Evolutionary conservation across 176 grass and related monocot species (phyloP), one percentile per base, ranked within the genome.

Genomic region (Carex littledalei): DNA sequence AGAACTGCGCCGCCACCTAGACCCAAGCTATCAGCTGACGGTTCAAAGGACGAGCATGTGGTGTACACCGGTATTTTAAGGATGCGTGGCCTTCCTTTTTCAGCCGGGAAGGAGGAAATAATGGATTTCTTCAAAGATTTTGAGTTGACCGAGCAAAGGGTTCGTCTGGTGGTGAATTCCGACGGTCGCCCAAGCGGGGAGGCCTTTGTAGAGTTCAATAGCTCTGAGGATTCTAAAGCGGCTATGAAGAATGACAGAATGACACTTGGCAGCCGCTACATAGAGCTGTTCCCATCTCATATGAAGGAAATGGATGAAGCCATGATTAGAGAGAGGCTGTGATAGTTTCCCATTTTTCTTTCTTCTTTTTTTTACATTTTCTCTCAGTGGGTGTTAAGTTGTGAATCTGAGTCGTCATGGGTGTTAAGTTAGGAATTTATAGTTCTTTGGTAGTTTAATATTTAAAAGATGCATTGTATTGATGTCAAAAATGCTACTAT

Each of bases 231-330:
- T 8, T 86, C 89, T 34, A 87, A 81, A 70, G 81, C 58, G 6
- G 89, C 85, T 1, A 90, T 90, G 88, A 81, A 41, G 55, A 87
- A 87, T 71, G 89, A 90, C 34, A 90, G 86, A 49, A 90, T 85
- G 85, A 90, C 81, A 66, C 83, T 90, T 0, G 89, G 89, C 10
- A 87, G 63, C 12, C 86, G 81, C 43, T 90, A 90, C 15, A 83
- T 90, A 14, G 89, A 90, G 50, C 77, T 90, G 17, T 87, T 90
- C 59, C 85, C 68, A 21, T 72, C 68, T 20, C 8, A 72, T 43
- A 58, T 58, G 16, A 82, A 90, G 6, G 85, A 86, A 61, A 79
- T 79, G 73, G 84, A 86, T 50, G 84, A 86, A 65, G 64, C 24
- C 29, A 84, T 74, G 11, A 53, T 45, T 3, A 84, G 24, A 49